Conservation (phyloP, 345 rosid species). For the Turnera subulata region DNA sequence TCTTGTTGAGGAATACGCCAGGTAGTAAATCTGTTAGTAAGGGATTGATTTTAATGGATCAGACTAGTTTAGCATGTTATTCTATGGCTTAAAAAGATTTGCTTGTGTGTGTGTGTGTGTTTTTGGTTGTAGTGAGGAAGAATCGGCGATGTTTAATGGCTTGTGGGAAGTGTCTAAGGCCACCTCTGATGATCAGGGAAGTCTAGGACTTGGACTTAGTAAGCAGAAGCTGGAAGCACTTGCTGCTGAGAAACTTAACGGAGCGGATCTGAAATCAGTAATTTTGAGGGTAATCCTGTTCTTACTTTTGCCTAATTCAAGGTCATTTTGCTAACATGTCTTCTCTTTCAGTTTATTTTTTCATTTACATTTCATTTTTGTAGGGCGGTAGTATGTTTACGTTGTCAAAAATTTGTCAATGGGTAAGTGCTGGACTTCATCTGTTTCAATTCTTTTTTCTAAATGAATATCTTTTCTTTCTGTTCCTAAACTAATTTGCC, state of each 20-base stretch:
- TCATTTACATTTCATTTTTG: conserved; percentile 17
- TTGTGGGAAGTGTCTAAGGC: conserved; percentile 45
- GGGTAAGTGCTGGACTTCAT: conserved; percentile 44
- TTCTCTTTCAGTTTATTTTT: background rate
- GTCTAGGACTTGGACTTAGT: conserved; percentile 67
- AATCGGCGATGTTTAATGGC: conserved; percentile 50
- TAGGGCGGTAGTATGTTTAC: conserved; percentile 80
- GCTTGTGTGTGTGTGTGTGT: too few species aligned
- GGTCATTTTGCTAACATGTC: background rate
- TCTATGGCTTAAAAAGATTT: conserved; percentile 13
- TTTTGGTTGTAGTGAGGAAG: conserved; percentile 59
- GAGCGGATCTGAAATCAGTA: conserved; percentile 57
- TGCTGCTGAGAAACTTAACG: conserved; percentile 56
- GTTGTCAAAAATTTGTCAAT: conserved; percentile 63
- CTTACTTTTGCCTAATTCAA: background rate
- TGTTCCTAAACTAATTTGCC: conserved; percentile 9
- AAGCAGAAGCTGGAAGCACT: conserved; percentile 61
- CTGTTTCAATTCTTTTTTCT: conserved; percentile 13
- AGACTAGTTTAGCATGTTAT: background rate
- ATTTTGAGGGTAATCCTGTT: conserved; percentile 57
- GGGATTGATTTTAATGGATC: too few species aligned
- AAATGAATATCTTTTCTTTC: conserved; percentile 8
- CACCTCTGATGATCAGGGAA: conserved; percentile 31
- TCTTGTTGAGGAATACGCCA: conserved; percentile 54
- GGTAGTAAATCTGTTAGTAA: conserved; percentile 29